Evolutionary conservation across 352 stramenopile genomes (phyloP).

Genomic region (Globisporangium nunn): DNA sequence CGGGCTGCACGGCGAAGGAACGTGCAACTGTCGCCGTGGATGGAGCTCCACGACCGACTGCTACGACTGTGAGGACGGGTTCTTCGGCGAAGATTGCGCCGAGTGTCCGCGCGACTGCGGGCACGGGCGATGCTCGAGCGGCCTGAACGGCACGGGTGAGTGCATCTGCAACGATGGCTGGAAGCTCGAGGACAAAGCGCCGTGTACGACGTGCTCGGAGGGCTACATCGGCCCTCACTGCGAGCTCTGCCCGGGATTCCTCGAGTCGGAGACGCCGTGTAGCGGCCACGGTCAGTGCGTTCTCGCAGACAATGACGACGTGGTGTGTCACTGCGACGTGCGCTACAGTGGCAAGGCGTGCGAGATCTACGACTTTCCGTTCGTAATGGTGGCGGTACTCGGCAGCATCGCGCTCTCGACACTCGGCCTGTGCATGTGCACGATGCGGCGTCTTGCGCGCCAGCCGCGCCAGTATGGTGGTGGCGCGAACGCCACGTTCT

Average conservation of each 20-base stretch:
- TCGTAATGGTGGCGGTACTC: constrained; percentile 74
- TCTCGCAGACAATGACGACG: constrained; percentile 37
- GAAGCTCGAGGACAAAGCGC: constrained; percentile 46
- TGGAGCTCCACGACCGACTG: constrained; percentile 74
- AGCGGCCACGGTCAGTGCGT: constrained; percentile 64
- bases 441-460: constrained; percentile 69
- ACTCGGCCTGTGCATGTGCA: constrained; percentile 83
- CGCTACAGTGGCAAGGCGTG: constrained; percentile 67
- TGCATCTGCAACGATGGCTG: constrained; percentile 76
- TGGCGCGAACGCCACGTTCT: constrained; percentile 14
- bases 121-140: constrained; percentile 70
- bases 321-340: constrained; percentile 64
- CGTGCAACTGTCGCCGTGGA: constrained; percentile 76
- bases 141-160: constrained; percentile 66
- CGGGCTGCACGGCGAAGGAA: constrained; percentile 59
- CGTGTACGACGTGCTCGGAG: constrained; percentile 67
- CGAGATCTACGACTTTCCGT: constrained; percentile 83
- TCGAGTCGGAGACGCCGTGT: constrained; percentile 65
- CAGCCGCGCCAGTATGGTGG: constrained; percentile 35
- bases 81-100: constrained; percentile 67
- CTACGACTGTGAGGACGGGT: constrained; percentile 79
- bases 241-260: constrained; percentile 60
- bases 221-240: constrained; percentile 73
- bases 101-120: constrained; percentile 65
- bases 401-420: constrained; percentile 76